Conservation (phyloP, 345 rosid species). For the Salix dunnii region DNA sequence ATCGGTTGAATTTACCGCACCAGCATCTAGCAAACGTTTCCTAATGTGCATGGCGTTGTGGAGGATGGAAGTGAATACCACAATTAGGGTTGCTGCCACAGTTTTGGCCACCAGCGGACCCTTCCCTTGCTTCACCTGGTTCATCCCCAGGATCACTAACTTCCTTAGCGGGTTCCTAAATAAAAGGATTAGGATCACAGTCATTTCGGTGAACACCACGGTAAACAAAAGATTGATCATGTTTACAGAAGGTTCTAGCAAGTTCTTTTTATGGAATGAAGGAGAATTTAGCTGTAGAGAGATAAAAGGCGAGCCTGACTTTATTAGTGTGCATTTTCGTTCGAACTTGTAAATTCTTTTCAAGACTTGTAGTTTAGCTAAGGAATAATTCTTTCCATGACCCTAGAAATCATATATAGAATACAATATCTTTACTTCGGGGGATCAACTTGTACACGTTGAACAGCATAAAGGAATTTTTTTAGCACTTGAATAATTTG, state of each 20-base stretch:
- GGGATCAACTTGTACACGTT: constrained; percentile 1
- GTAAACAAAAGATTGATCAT: constrained; percentile 43
- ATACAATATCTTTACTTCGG: constrained; percentile 2
- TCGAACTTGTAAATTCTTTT: constrained; percentile 1
- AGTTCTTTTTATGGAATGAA: neutral
- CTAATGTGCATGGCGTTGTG: constrained; percentile 19
- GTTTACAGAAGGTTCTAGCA: neutral
- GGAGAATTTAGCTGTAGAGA: neutral
- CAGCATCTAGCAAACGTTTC: constrained; percentile 27
- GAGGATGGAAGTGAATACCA: constrained; percentile 33
- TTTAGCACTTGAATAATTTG: too few relatives aligned
- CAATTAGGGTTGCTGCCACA: constrained; percentile 36
- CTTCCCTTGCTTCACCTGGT: constrained; percentile 39
- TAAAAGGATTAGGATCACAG: constrained; percentile 26
- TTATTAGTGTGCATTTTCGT: constrained; percentile 1
- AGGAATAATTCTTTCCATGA: constrained; percentile 31
- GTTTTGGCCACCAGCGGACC: constrained; percentile 42
- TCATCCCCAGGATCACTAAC: constrained; percentile 36
- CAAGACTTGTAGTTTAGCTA: constrained; percentile 8
- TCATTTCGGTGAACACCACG: constrained; percentile 40
- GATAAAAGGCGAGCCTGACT: neutral
- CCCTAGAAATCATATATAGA: neutral
- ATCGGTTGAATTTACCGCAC: constrained; percentile 41
- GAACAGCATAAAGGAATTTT: too few relatives aligned
- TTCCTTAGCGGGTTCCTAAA: constrained; percentile 39